Conservation (phyloP, 352 stramenopile genomes). For the Pythium monospermum region DNA sequence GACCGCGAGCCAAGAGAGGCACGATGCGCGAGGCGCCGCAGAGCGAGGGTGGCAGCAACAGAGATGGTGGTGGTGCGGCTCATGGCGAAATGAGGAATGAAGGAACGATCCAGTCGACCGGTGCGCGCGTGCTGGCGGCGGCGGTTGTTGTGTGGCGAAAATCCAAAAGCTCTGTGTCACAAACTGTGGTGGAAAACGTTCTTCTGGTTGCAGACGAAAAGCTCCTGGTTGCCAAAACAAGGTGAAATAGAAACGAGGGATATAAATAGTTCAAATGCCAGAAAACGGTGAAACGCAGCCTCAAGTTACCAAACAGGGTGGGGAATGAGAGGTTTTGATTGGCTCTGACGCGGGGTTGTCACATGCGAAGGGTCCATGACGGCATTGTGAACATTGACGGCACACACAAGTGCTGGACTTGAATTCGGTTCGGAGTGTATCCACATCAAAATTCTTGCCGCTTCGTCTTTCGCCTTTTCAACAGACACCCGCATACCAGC, state of each 20-base stretch:
- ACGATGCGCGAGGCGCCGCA: slow-evolving; percentile 21
- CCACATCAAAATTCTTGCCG: no score
- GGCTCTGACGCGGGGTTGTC: slow-evolving; percentile 13
- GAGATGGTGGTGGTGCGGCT: slow-evolving; percentile 4
- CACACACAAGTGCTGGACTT: no score
- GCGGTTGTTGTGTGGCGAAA: slow-evolving; percentile 2
- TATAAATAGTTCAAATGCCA: slow-evolving; percentile 20
- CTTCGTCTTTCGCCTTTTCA: no score
- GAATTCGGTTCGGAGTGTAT: no score
- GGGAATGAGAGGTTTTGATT: neutral
- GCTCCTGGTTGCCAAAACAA: slow-evolving; percentile 22
- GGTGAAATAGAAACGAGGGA: slow-evolving; percentile 14
- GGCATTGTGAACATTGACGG: neutral
- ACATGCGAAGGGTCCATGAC: neutral
- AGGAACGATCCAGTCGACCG: neutral
- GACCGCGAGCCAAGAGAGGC: slow-evolving; percentile 22
- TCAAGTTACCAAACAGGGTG: slow-evolving; percentile 11
- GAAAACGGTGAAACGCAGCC: slow-evolving; percentile 11
- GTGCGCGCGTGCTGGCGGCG: no score
- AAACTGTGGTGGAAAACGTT: slow-evolving; percentile 25
- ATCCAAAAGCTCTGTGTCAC: no score
- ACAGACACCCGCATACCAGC: no score
- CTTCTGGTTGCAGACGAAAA: slow-evolving; percentile 23
- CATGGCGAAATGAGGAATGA: slow-evolving; percentile 6
- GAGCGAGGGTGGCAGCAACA: slow-evolving; percentile 13